Evolutionary conservation across 371 early-diverging fungal species (phyloP).

Genomic region (Mortierella sp.): DNA sequence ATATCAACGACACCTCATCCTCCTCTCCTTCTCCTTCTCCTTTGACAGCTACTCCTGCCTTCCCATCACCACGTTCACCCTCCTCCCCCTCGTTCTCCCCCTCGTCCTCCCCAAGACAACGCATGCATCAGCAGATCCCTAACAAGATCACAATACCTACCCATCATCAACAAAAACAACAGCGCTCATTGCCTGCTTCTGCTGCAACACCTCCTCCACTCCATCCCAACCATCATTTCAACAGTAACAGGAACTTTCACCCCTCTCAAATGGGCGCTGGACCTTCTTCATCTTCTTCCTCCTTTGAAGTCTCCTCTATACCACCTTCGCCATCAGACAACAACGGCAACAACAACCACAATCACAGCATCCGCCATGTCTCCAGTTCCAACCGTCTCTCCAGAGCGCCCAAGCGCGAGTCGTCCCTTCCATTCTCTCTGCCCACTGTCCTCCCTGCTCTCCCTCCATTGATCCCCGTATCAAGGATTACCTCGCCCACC

Average conservation of each 20-base stretch:
- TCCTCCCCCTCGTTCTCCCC: not conserved
- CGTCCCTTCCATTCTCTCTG: slow-evolving; percentile 18
- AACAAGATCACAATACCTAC: slow-evolving; percentile 9
- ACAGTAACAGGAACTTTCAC: not conserved
- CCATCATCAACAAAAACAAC: not conserved
- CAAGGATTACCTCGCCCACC: not conserved
- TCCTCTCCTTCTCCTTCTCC: not conserved
- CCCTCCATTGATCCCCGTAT: slow-evolving; percentile 29
- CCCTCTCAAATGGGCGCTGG: slow-evolving; percentile 3
- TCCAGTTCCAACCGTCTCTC: not conserved
- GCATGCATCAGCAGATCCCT: not conserved
- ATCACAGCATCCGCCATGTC: slow-evolving; percentile 1
- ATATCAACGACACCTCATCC: not conserved
- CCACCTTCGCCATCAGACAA: not conserved
- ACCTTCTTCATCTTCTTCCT: not conserved
- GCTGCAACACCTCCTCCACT: not conserved
- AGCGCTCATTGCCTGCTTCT: not conserved
- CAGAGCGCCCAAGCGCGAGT: slow-evolving; percentile 23
- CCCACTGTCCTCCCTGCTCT: slow-evolving; percentile 21
- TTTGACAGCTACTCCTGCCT: not conserved
- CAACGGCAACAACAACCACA: not conserved
- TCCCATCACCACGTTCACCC: not conserved
- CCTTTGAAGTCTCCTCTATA: not conserved
- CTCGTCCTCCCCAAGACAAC: not conserved
- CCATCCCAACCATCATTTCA: not conserved